Base-by-base conservation (phyloP, 2,329 filamentous ascomycete species). In the Leptographium lundbergii region DNA sequence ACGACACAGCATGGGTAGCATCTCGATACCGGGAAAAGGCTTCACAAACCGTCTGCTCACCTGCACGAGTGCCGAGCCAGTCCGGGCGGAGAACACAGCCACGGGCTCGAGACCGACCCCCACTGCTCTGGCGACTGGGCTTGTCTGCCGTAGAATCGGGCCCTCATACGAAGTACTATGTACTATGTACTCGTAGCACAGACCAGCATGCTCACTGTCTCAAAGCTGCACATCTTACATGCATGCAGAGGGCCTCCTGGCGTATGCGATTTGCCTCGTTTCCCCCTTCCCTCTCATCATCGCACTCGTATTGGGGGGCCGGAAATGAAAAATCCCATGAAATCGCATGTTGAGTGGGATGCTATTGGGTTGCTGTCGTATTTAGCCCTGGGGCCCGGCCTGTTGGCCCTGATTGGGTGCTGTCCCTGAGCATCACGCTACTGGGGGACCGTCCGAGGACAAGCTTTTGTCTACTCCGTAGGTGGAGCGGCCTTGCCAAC, bases 281-380 rank as follows among this genome's bases (percentile, higher is more conserved):
- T 51, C 48, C 24, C 48, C 10, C 48, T 9, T 50, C 24, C 22
- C 48, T 17, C 17, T 6, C 17, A n/a, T 42, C 45, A 9, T 50
- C 19, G 27, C n/a, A n/a, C 22, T 56, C 54, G 54, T 56, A n/a
- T 56, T 29, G 36, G 24, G n/a, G 27, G 27, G 39, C 25, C 19
- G 32, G 29, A 57, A 36, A 50, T 51, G n/a, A n/a, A 17, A n/a
- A 57, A 19, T 22, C 27, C 45, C 29, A 32, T 19, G 19, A 24
- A 51, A 57, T 57, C 45, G 45, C 56, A 19, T 57, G 56, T 57
- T 57, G 32, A 22, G 42, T 57, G 42, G 56, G n/a, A 57, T 52
- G 56, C 56, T 57, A 42, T 24, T 22, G n/a, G n/a, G n/a, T 17
- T 39, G n/a, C n/a, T 22, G n/a, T 34, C 51, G 51, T 53, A 53